Percentiles rank a stretch among this genome's conserved stretches.
Evolutionary conservation across 2,329 filamentous ascomycete species (phyloP).

Genomic region (Dactylellina cionopaga): DNA sequence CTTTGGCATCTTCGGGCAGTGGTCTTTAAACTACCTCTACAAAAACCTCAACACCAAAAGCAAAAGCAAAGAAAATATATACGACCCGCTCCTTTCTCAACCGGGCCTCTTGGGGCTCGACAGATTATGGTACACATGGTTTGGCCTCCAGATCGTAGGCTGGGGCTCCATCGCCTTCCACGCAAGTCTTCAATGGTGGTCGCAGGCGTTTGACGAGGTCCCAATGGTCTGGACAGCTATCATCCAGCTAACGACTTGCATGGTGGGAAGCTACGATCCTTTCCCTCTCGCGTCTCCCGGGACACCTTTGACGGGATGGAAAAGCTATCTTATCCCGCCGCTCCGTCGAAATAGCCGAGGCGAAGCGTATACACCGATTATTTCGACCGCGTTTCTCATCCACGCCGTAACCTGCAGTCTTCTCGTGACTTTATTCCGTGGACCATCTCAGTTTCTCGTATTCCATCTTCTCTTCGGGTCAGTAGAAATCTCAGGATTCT

Average conservation of each 20-base stretch:
- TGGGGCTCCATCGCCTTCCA: conserved; percentile 50
- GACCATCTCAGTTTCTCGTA: conserved; percentile 32
- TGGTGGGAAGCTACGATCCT: conserved; percentile 32
- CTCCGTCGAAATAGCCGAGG: conserved; percentile 5
- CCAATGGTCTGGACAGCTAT: conserved; percentile 50
- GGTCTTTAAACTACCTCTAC: conserved; percentile 19
- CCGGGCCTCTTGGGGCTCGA: conserved; percentile 17
- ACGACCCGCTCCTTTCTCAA: conserved; percentile 29
- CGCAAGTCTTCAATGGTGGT: conserved; percentile 43
- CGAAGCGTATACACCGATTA: conserved; percentile 20
- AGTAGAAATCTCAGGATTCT: conserved; percentile 17
- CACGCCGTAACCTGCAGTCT: conserved; percentile 43
- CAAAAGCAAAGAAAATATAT: conserved; percentile 11
- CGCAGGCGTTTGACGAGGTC: conserved; percentile 47
- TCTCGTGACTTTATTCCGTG: conserved; percentile 34
- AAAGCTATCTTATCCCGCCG: conserved; percentile 16
- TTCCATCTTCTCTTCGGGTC: conserved; percentile 45
- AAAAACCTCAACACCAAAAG: conserved; percentile 16
- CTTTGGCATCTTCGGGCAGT: conserved; percentile 42
- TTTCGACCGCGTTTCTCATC: conserved; percentile 17
- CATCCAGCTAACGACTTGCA: conserved; percentile 27
- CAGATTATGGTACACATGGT: conserved; percentile 44
- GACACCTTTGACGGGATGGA: neutral
- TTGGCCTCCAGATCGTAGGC: conserved; percentile 40
- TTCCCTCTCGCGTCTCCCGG: conserved; percentile 18